Percentiles rank a stretch among this genome's conserved stretches.
These are phyloP conservation scores for Tetradesmus obliquus DNA, from an alignment of 139 green algal species.

Conservation along the genomic window DNA sequence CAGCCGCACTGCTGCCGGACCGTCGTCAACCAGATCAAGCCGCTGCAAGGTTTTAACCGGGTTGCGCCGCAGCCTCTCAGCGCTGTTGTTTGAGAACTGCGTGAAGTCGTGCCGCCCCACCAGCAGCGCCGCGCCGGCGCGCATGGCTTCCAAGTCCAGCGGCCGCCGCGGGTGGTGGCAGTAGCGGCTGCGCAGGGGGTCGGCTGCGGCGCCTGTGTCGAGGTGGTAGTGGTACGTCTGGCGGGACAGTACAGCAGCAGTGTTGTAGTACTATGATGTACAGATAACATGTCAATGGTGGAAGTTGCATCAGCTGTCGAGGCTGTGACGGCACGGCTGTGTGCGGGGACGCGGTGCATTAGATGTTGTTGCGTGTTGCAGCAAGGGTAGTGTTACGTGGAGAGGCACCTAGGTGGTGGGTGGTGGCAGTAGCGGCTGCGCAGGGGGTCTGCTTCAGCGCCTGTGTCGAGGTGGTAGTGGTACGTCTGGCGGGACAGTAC, in stretches of 20 bases:
- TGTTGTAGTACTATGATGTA: too few relatives aligned
- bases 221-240: conserved; percentile 80
- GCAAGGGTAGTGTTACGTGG: too few relatives aligned
- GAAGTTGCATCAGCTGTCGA: too few relatives aligned
- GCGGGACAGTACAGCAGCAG: not conserved
- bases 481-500: too few relatives aligned
- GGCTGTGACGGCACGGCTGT: too few relatives aligned
- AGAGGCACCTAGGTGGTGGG: not conserved
- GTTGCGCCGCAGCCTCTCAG: conserved; percentile 48
- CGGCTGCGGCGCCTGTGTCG: conserved; percentile 46
- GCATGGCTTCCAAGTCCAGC: conserved; percentile 64
- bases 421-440: conserved; percentile 48
- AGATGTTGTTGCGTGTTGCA: too few relatives aligned
- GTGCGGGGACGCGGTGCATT: too few relatives aligned
- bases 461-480: conserved; percentile 66
- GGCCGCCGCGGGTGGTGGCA: conserved; percentile 43
- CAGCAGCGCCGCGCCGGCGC: conserved; percentile 58
- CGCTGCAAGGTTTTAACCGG: conserved; percentile 70
- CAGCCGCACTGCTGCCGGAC: not conserved
- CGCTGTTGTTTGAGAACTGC: conserved; percentile 67
- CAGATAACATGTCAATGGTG: too few relatives aligned
- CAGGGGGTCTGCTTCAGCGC: conserved; percentile 54
- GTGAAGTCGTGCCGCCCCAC: conserved; percentile 82
- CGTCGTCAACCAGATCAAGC: conserved; percentile 64
- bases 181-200: conserved; percentile 58